Evolutionary conservation across 1,284 basidiomycete genomes (phyloP), one percentile per base, ranked within the genome.

Genomic region (Boletus sp.): DNA sequence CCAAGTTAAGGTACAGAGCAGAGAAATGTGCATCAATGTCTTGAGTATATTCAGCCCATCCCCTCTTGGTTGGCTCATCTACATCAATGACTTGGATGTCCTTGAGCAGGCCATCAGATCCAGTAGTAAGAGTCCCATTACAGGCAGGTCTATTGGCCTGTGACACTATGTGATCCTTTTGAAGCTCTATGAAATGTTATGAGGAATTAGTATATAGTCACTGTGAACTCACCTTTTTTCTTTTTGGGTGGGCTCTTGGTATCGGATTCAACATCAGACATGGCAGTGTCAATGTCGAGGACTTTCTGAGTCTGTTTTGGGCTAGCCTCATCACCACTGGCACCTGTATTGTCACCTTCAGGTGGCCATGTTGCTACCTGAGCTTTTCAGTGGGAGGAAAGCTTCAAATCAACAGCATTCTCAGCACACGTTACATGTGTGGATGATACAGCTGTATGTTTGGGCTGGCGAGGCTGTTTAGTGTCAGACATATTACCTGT

Each of bases 371-470:
- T 31, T 31, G 29, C 29, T 31, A 31, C 29, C 29, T 56, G 48
- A 1, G 49, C 41, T 24, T 33, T 11, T 3, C 7, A 2, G 1
- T 56, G 42, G 29, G 29, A 46, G 18, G 33, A 44, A 0, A 56
- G 24, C 51, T 56, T 43, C 29, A 58, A 51, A 37, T 58, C 22
- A 3, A 55, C 57, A 9, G 24, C 43, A n/a, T 58, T 58, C 1
- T 58, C 11, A 1, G 22, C 35, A 33, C 46, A 57, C n/a, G 44
- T 53, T 0, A 53, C 22, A 53, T 11, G 2, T 53, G 31, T 3
- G 0, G 27, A 56, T 9, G 35, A 35, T 22, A 24, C 2, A 1
- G 42, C 42, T 7, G 16, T 4, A 54, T 1, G 0, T 54, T 56
- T 56, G 43, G 43, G 55, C 52, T 12, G 1, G 36, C 13, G 4